Evolutionary conservation across 2,329 filamentous ascomycete genomes (phyloP).

Genomic region (Sclerotinia trifoliorum): DNA sequence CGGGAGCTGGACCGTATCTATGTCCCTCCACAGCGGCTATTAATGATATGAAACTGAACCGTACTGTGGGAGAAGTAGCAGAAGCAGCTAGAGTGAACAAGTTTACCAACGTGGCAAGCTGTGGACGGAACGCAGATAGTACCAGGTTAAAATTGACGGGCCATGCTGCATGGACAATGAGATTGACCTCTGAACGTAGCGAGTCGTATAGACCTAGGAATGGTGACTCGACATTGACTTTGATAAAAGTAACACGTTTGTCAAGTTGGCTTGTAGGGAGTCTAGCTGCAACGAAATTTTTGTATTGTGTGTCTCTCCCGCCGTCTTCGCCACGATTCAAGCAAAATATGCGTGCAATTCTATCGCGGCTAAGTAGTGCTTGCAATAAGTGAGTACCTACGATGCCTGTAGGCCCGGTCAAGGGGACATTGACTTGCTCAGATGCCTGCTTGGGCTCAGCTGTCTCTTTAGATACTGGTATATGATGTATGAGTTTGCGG

Average conservation of each 20-base stretch:
- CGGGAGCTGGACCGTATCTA: background rate
- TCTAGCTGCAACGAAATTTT: constrained; percentile 42
- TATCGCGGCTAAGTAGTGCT: constrained; percentile 36
- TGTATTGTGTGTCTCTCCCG: constrained; percentile 9
- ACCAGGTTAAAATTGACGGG: constrained; percentile 43
- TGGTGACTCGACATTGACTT: constrained; percentile 48
- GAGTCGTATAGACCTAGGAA: constrained; percentile 47
- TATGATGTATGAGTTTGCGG: background rate
- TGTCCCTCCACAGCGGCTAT: constrained; percentile 25
- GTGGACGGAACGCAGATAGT: constrained; percentile 40
- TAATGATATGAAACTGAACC: constrained; percentile 34
- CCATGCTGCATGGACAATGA: constrained; percentile 38
- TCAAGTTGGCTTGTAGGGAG: constrained; percentile 36
- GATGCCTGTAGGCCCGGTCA: constrained; percentile 51
- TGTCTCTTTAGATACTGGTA: background rate
- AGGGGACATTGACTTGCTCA: constrained; percentile 30
- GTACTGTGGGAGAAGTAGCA: constrained; percentile 18
- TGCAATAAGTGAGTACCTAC: constrained; percentile 49
- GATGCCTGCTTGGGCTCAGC: background rate
- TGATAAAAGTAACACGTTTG: constrained; percentile 47
- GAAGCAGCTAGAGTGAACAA: constrained; percentile 36
- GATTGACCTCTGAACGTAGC: constrained; percentile 24
- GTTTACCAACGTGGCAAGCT: constrained; percentile 43
- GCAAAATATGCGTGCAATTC: constrained; percentile 46
- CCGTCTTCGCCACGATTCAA: constrained; percentile 44